Conservation (phyloP, 208 protist genomes). For the Strigomonas culicis region DNA sequence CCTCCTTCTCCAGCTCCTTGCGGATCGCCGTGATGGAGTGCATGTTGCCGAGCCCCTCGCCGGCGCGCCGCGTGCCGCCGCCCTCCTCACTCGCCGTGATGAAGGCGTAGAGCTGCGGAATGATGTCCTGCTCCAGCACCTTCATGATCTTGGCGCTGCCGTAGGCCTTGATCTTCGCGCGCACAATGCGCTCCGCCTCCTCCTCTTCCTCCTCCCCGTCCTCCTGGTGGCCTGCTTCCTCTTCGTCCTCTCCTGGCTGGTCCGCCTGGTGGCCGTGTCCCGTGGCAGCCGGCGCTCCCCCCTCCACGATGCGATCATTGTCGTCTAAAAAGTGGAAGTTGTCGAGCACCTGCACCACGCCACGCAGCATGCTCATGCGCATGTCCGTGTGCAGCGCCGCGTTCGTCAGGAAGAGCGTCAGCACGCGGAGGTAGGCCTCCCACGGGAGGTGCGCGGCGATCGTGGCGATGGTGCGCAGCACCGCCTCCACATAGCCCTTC, state of each 20-base stretch:
- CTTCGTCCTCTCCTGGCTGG: constrained; percentile 19
- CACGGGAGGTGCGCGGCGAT: constrained; percentile 74
- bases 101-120: constrained; percentile 86
- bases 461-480: constrained; percentile 67
- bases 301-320: constrained; percentile 16
- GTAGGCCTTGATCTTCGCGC: constrained; percentile 32
- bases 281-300: background rate
- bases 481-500: constrained; percentile 81
- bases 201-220: constrained; percentile 64
- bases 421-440: constrained; percentile 84
- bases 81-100: constrained; percentile 31
- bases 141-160: constrained; percentile 57
- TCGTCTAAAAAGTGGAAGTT: constrained; percentile 81
- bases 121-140: constrained; percentile 73
- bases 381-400: constrained; percentile 58
- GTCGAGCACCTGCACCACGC: constrained; percentile 86
- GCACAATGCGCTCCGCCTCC: constrained; percentile 27
- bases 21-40: constrained; percentile 68
- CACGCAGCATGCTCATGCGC: constrained; percentile 77
- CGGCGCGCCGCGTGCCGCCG: constrained; percentile 6
- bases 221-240: constrained; percentile 15
- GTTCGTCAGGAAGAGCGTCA: constrained; percentile 77
- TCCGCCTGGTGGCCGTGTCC: background rate
- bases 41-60: constrained; percentile 35
- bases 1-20: constrained; percentile 52